Percentiles rank a stretch among this genome's conserved stretches.
Evolutionary conservation across 31 red algal species (phyloP).

Genomic region (Endocladia muricata): DNA sequence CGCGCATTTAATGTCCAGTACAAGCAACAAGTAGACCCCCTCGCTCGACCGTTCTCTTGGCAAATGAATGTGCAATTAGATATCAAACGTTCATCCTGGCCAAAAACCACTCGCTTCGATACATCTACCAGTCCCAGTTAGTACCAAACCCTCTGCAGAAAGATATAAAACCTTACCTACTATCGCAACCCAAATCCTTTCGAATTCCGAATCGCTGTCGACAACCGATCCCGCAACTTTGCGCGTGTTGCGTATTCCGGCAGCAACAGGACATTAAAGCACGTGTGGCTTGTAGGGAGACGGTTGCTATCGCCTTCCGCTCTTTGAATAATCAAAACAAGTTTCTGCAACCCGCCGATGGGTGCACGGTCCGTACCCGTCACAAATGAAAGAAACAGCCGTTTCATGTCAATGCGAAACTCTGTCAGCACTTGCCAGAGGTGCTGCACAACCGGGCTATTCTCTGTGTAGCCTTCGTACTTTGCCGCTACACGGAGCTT

Average conservation of each 20-base stretch:
- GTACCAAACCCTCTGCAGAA: too few species aligned
- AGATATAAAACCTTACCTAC: too few species aligned
- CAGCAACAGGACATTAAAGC: constrained; percentile 90
- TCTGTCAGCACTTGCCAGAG: constrained; percentile 84
- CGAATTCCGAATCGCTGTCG: constrained; percentile 84
- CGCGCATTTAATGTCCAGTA: too few species aligned
- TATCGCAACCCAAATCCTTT: constrained; percentile 89
- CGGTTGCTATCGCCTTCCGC: constrained; percentile 80
- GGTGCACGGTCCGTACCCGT: constrained; percentile 89
- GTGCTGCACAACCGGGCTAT: constrained; percentile 58
- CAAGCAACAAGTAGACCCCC: too few species aligned
- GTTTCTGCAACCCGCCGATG: constrained; percentile 78
- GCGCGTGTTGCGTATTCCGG: constrained; percentile 81
- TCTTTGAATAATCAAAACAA: constrained; percentile 83
- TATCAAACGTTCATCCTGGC: too few species aligned
- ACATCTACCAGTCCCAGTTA: too few species aligned
- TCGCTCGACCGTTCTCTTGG: too few species aligned
- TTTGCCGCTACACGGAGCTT: constrained; percentile 48
- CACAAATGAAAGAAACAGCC: constrained; percentile 83
- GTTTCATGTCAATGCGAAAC: constrained; percentile 61
- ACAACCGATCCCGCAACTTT: constrained; percentile 63
- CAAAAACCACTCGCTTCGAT: too few species aligned
- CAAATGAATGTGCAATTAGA: too few species aligned
- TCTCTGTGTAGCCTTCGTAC: constrained; percentile 80
- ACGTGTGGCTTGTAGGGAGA: constrained; percentile 90